Evolutionary conservation across 2,329 filamentous ascomycete species (phyloP).

Genomic region (Neonectria coccinea): DNA sequence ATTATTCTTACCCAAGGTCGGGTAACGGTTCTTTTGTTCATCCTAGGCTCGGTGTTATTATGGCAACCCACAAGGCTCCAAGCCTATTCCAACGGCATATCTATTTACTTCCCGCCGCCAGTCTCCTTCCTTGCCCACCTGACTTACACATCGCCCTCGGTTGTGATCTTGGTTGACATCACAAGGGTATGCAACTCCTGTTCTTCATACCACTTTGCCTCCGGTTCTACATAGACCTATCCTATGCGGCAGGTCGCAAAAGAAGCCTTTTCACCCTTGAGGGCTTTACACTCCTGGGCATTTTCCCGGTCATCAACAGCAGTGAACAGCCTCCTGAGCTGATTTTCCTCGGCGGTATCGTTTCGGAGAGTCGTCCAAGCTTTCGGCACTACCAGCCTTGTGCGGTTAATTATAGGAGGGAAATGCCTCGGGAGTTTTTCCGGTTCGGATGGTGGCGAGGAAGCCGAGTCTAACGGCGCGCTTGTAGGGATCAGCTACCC

Average conservation of each 20-base stretch:
- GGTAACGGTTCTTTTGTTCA: neutral
- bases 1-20: neutral
- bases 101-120: too few relatives aligned
- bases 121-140: neutral
- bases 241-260: neutral
- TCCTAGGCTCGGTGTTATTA: neutral
- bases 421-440: conserved; percentile 9
- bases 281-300: neutral
- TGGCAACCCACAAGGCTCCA: neutral
- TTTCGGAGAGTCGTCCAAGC: conserved; percentile 1
- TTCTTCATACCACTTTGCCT: neutral
- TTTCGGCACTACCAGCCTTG: neutral
- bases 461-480: conserved; percentile 10
- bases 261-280: neutral
- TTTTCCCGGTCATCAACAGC: neutral
- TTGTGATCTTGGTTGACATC: neutral
- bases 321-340: neutral
- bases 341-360: conserved; percentile 1
- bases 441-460: conserved; percentile 8
- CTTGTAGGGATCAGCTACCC: conserved; percentile 20
- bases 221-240: neutral
- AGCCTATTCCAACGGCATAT: neutral
- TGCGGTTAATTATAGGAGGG: neutral
- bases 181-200: neutral
- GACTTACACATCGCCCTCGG: neutral